A percentile compares a stretch with the other conserved stretches of the same genome.
Conservation (phyloP, 139 green algal genomes). For the Diplosphaera chodatii region DNA sequence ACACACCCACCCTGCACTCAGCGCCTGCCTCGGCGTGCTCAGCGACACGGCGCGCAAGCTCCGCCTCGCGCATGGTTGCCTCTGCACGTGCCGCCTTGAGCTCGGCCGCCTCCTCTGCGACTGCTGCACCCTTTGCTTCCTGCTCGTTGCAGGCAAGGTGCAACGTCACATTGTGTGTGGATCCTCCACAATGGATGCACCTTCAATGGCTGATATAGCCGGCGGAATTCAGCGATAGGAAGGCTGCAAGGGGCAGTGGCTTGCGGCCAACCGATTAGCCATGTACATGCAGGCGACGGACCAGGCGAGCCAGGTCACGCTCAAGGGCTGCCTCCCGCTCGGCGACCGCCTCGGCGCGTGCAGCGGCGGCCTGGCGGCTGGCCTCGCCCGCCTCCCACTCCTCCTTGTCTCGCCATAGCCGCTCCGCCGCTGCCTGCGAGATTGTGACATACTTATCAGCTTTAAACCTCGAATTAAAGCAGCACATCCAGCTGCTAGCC, state of each 20-base stretch:
- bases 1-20: not conserved
- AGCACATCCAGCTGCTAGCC: too few species aligned
- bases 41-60: slow-evolving; percentile 10
- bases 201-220: too few species aligned
- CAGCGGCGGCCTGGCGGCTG: not conserved
- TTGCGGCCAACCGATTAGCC: too few species aligned
- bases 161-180: too few species aligned
- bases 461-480: too few species aligned
- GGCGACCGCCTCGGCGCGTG: not conserved
- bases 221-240: too few species aligned
- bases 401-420: not conserved
- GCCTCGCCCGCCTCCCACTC: not conserved
- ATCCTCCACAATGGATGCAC: too few species aligned
- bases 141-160: too few species aligned
- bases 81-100: slow-evolving; percentile 2
- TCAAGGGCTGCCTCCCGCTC: not conserved
- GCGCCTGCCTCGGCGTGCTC: not conserved
- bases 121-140: not conserved
- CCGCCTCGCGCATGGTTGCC: not conserved
- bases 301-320: not conserved
- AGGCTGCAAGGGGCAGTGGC: too few species aligned
- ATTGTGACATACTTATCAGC: too few species aligned
- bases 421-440: not conserved
- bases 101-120: not conserved
- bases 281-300: too few species aligned